These are phyloP conservation scores for Parastagonospora nodorum DNA, from an alignment of 2,329 filamentous ascomycete genomes.

Conservation along the genomic window DNA sequence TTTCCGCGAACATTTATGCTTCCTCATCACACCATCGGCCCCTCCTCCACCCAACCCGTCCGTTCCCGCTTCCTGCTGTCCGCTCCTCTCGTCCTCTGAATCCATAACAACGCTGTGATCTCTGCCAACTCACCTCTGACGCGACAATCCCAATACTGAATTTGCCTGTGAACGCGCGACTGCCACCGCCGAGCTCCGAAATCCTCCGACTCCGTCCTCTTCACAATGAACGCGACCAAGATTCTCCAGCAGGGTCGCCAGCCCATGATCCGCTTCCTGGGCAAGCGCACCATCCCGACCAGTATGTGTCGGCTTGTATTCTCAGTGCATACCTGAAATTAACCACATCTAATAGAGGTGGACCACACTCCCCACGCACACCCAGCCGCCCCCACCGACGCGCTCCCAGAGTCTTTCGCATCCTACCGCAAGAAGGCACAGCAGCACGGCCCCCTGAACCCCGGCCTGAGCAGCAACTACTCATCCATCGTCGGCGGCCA, in stretches of 20 bases:
- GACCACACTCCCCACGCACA: constrained; percentile 77
- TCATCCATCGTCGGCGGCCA: constrained; percentile 28
- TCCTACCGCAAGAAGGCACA: constrained; percentile 78
- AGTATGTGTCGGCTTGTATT: constrained; percentile 40
- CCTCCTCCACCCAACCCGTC: not conserved
- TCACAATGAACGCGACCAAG: constrained; percentile 53
- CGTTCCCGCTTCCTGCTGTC: not conserved
- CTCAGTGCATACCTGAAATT: not conserved
- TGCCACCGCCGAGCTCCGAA: constrained; percentile 1
- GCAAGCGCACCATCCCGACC: constrained; percentile 53
- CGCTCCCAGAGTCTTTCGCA: constrained; percentile 73
- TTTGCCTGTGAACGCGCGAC: not conserved
- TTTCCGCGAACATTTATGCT: constrained; percentile 29
- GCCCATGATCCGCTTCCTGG: constrained; percentile 58
- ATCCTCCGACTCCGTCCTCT: not conserved
- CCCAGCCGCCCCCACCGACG: constrained; percentile 70
- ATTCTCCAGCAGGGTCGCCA: constrained; percentile 53
- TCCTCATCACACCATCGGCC: constrained; percentile 13
- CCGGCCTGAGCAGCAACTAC: constrained; percentile 34
- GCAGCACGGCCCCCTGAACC: constrained; percentile 73
- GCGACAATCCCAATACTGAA: not conserved
- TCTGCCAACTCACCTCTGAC: not conserved
- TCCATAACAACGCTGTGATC: not conserved
- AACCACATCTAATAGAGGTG: constrained; percentile 58
- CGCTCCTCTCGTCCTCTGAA: not conserved